phyloP scores from a whole-genome alignment of 768 basidiomycete genomes.

The Tulasnella sp. region DNA sequence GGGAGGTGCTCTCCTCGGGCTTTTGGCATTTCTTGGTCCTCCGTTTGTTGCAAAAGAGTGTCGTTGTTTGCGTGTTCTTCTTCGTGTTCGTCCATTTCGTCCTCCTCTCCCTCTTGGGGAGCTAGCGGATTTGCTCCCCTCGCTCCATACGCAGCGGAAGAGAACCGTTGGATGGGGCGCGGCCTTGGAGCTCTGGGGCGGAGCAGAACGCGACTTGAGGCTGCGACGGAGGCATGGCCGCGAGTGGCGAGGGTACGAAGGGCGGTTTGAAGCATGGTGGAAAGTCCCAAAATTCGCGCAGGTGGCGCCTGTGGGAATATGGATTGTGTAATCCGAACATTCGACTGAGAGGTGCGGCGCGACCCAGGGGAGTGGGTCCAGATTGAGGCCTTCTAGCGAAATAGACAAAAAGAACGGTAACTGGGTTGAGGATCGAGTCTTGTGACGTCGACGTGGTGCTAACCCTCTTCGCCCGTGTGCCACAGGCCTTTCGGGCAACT shows the following conservation, averaged over 20 bases:
- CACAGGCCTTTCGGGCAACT: not conserved
- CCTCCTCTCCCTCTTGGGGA: not conserved
- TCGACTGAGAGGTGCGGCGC: not conserved
- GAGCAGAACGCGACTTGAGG: not conserved
- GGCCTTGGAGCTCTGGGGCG: not conserved
- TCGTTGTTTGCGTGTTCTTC: not conserved
- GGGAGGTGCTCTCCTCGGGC: not conserved
- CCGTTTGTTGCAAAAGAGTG: not conserved
- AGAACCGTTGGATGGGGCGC: not conserved
- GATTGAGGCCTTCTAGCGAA: not conserved
- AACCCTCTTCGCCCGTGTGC: not conserved
- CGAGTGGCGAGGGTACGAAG: not conserved
- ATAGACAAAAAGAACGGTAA: not conserved
- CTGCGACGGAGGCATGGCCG: not conserved
- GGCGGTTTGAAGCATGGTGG: not conserved
- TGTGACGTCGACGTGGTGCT: not conserved
- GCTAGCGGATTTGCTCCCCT: not conserved
- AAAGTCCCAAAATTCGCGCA: conserved; percentile 2
- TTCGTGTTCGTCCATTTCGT: not conserved
- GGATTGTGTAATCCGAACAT: not conserved
- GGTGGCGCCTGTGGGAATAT: not conserved
- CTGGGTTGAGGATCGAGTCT: not conserved
- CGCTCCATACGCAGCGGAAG: not conserved
- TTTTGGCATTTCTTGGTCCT: not conserved
- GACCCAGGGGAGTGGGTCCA: not conserved